Conservation (phyloP, 192 early-diverging fungal species). For the Paraglomus brasilianum region DNA sequence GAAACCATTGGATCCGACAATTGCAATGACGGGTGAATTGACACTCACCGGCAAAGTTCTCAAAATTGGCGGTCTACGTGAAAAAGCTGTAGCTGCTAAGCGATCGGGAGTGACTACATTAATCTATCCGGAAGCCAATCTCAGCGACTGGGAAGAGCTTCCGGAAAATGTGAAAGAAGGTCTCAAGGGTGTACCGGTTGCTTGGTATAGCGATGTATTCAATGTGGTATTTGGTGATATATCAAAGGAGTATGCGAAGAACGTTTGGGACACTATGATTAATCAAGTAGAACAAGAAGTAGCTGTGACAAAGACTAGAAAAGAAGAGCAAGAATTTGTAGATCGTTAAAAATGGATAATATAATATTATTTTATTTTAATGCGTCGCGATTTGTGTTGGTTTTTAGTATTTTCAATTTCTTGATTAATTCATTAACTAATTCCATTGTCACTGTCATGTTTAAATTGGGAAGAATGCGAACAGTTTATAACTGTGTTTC, state of each 20-base stretch:
- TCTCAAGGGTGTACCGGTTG: slow-evolving; percentile 77
- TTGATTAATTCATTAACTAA: too few species aligned
- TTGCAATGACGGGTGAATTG: slow-evolving; percentile 99
- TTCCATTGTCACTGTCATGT: too few species aligned
- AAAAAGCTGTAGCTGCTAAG: slow-evolving; percentile 98
- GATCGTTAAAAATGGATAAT: too few species aligned
- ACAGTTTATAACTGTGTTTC: too few species aligned
- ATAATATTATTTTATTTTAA: too few species aligned
- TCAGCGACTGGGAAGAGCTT: slow-evolving; percentile 94
- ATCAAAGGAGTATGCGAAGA: slow-evolving; percentile 33
- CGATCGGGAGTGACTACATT: slow-evolving; percentile 85
- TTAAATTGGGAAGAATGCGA: too few species aligned
- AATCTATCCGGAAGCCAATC: slow-evolving; percentile 87
- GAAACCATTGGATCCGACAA: slow-evolving; percentile 68
- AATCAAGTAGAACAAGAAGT: too few species aligned
- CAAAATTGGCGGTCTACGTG: slow-evolving; percentile 96
- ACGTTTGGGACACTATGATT: too few species aligned
- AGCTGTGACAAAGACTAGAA: too few species aligned
- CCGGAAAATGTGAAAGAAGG: slow-evolving; percentile 91
- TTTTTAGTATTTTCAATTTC: too few species aligned
- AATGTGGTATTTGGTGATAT: slow-evolving; percentile 50
- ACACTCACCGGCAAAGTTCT: slow-evolving; percentile 96
- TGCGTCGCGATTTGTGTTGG: too few species aligned
- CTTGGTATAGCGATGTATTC: slow-evolving; percentile 77
- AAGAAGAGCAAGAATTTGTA: too few species aligned